A percentile compares a stretch with the other conserved stretches of the same genome.
phyloP scores from a whole-genome alignment of 192 early-diverging fungal species.

The Coemansia sp. region DNA sequence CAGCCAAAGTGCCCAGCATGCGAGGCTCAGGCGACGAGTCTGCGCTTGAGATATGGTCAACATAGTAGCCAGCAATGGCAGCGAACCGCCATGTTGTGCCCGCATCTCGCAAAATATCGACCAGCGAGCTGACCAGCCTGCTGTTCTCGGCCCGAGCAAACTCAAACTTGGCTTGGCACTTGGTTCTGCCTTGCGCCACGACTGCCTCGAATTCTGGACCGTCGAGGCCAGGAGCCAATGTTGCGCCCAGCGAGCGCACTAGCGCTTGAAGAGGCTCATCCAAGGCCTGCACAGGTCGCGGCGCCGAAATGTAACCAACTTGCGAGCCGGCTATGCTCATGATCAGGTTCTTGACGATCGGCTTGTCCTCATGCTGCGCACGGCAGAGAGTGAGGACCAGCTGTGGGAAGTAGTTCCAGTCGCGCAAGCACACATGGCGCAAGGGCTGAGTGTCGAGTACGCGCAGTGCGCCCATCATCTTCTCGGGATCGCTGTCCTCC shows the following conservation, averaged over 20 bases:
- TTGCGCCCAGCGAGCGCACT: neutral
- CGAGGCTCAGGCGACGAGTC: conserved; percentile 61
- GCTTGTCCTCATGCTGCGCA: conserved; percentile 57
- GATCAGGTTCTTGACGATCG: conserved; percentile 49
- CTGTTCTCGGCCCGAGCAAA: conserved; percentile 27
- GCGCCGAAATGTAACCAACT: conserved; percentile 29
- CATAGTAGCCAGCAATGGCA: conserved; percentile 77
- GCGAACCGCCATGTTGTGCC: conserved; percentile 84
- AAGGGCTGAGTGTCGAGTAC: conserved; percentile 36
- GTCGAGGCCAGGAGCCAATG: neutral
- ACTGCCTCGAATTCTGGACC: neutral
- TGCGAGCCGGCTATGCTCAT: conserved; percentile 36
- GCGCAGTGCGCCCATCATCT: conserved; percentile 51
- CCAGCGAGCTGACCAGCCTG: conserved; percentile 51
- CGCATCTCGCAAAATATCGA: conserved; percentile 62
- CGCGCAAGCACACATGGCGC: conserved; percentile 23
- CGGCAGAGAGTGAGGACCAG: conserved; percentile 48
- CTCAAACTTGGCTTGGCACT: conserved; percentile 8
- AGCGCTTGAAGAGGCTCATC: neutral
- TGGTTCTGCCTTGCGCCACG: neutral
- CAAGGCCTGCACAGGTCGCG: conserved; percentile 9
- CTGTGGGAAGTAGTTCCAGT: conserved; percentile 40
- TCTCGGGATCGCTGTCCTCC: conserved; percentile 42
- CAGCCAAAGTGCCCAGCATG: conserved; percentile 61
- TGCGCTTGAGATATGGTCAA: conserved; percentile 71